Conservation (phyloP, 2,329 filamentous ascomycete genomes). For the Cordyceps cateniannulata region DNA sequence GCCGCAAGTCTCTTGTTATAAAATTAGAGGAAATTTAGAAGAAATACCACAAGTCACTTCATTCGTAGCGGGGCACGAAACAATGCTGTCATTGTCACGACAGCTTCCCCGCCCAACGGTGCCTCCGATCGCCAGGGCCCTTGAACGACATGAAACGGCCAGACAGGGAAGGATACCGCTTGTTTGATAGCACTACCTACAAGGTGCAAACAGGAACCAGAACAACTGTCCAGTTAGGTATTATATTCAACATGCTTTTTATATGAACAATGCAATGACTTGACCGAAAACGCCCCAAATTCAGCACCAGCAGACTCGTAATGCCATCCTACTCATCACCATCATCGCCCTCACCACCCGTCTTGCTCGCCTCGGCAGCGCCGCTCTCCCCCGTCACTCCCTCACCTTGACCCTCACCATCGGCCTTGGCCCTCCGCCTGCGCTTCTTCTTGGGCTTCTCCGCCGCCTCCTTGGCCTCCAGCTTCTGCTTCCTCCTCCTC, state of each 20-base stretch:
- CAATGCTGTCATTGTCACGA: not conserved
- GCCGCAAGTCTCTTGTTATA: not conserved
- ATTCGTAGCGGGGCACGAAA: not conserved
- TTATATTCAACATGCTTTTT: not conserved
- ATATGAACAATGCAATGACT: not conserved
- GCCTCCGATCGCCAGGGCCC: not conserved
- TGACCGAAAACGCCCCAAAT: not conserved
- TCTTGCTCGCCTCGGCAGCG: constrained; percentile 13
- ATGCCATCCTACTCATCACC: constrained; percentile 17
- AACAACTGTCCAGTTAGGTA: not conserved
- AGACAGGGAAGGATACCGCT: no score
- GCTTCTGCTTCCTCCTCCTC: constrained; percentile 18
- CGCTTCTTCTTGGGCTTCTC: constrained; percentile 30
- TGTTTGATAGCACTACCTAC: not conserved
- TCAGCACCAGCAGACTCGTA: not conserved
- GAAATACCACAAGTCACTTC: no score
- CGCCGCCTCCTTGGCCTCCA: constrained; percentile 16
- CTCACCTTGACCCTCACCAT: constrained; percentile 18
- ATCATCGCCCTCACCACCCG: constrained; percentile 20
- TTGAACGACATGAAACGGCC: not conserved
- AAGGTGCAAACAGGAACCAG: not conserved
- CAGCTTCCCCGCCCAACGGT: not conserved
- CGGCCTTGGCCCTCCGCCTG: constrained; percentile 29
- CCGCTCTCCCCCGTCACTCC: constrained; percentile 22
- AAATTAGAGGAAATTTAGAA: not conserved